Percentiles rank a stretch among this genome's conserved stretches.
phyloP scores from a whole-genome alignment of 1,284 basidiomycete genomes.

The Psilocybe mexicana region DNA sequence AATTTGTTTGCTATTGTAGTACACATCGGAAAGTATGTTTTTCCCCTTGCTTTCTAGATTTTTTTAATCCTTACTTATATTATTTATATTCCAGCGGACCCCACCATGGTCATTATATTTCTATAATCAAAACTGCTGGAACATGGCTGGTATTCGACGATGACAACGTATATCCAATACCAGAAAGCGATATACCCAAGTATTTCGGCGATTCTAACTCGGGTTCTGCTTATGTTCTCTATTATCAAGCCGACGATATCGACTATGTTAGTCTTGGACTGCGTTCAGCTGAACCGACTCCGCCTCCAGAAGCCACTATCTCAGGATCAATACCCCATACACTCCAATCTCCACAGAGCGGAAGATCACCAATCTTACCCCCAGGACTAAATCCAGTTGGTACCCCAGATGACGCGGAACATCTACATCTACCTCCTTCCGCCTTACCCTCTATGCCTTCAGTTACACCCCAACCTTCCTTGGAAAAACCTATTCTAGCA shows the following conservation, averaged over 20 bases:
- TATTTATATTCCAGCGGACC: slow-evolving; percentile 66
- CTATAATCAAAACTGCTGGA: slow-evolving; percentile 85
- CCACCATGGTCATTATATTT: slow-evolving; percentile 97
- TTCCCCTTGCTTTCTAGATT: slow-evolving; percentile 10
- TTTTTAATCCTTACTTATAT: slow-evolving; percentile 14
- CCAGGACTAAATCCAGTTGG: slow-evolving; percentile 51
- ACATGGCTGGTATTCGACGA: slow-evolving; percentile 96
- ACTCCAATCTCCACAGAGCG: slow-evolving; percentile 9
- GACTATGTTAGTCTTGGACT: slow-evolving; percentile 73
- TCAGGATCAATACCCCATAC: slow-evolving; percentile 6
- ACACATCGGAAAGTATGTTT: slow-evolving; percentile 91
- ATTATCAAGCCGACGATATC: slow-evolving; percentile 93
- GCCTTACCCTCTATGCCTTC: slow-evolving; percentile 2
- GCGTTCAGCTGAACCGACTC: slow-evolving; percentile 33
- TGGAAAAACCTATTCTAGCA: slow-evolving; percentile 11
- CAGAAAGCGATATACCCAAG: slow-evolving; percentile 87
- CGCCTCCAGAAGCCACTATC: slow-evolving; percentile 9
- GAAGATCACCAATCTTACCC: slow-evolving; percentile 35
- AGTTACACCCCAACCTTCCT: neutral
- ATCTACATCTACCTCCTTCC: slow-evolving; percentile 10
- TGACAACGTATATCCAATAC: slow-evolving; percentile 85
- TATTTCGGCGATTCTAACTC: slow-evolving; percentile 93
- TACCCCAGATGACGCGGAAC: slow-evolving; percentile 35
- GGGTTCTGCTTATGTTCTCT: slow-evolving; percentile 94
- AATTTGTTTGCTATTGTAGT: slow-evolving; percentile 95